Base-by-base conservation (phyloP, 768 basidiomycete genomes). In the Pisolithus sp. region DNA sequence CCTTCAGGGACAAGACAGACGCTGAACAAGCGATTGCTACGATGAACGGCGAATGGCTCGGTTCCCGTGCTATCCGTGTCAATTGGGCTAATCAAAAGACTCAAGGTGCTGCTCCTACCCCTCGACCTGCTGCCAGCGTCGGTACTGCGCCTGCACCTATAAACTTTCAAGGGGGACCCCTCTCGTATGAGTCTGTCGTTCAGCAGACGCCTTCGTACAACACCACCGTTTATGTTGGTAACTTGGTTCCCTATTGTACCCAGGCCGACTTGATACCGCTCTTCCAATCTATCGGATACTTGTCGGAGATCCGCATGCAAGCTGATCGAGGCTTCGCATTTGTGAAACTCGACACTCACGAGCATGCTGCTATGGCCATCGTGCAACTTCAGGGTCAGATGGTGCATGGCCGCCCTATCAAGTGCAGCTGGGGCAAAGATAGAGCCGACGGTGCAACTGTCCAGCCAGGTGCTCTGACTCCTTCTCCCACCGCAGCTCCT, bases 71-170 rank as follows among this genome's bases (percentile, higher is more conserved):
- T 55, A 99, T 99, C 64, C 86, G 96, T 59, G 95, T 98, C 70
- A 99, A 99, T 75, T 99, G 95, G 95, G 96, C 96, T 49, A 98
- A 98, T 74, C 95, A 98, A 73, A 97, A 98, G 76, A 97, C 94
- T 17, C 93, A 95, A 70, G 90, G 83, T 53, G 67, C 62, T 54
- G 62, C 68, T 30, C 76, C 81, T 51, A 61, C 67, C 30, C 67
- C 80, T 46, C 76, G 73, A 59, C 73, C 76, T 49, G 61, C 66
- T 24, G 74, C 70, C 51, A 68, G 61, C n/a, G 77, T 65, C 52
- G 76, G 83, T 49, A 76, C 78, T 53, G 87, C 89, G 26, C 90
- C 93, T 46, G 88, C 91, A 48, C 89, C 92, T 40, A 88, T 92
- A 71, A 93, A 91, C 70, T 93, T 92, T 74, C 83, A 85, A 68